Base-by-base conservation (phyloP, 371 early-diverging fungal species). In the Rhizopus sp. region DNA sequence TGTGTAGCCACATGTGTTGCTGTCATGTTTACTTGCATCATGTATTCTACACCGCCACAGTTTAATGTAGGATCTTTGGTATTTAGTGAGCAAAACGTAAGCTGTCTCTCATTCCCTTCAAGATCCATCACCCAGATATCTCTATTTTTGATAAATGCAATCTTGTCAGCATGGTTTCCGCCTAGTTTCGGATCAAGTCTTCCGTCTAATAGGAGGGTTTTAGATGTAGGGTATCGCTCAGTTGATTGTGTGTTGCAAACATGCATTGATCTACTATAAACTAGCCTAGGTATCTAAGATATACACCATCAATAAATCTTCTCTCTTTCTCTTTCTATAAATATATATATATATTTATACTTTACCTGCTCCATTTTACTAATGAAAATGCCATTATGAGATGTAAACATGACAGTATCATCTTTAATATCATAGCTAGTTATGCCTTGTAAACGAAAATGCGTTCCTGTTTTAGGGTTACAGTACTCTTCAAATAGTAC, bases 11-110 rank as follows among this genome's bases (percentile, higher is more conserved):
- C 10, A 2, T 54, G 32, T 8, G 37, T 40, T 34, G 46, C 38
- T 12, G 39, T 38, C 39, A 44, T 41, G n/a, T 16, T 55, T 72
- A 77, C 80, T 69, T 89, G 89, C 88, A 89, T 88, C 50, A 91
- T 77, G 67, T 86, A 89, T 54, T 91, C 91, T 2, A 85, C 84
- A 31, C 77, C 63, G n/a, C 91, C 91, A 60, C 83, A 83, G 39
- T 72, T 75, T 16, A 85, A 59, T 29, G 66, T 64, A 2, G 66
- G 63, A 23, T 76, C 71, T 5, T 62, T 57, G 31, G 52, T 56
- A 48, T 73, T 73, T 8, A 58, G 58, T 9, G 76, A 69, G 37
- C 82, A 80, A 50, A 80, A 78, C 13, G 91, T 90, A 30, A 90
- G 70, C 47, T 83, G 87, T 8, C 71, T 70, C 52, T 90, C 91